These are phyloP conservation scores for Salix arbutifolia DNA, from an alignment of 345 rosid species.

Conservation along the genomic window DNA sequence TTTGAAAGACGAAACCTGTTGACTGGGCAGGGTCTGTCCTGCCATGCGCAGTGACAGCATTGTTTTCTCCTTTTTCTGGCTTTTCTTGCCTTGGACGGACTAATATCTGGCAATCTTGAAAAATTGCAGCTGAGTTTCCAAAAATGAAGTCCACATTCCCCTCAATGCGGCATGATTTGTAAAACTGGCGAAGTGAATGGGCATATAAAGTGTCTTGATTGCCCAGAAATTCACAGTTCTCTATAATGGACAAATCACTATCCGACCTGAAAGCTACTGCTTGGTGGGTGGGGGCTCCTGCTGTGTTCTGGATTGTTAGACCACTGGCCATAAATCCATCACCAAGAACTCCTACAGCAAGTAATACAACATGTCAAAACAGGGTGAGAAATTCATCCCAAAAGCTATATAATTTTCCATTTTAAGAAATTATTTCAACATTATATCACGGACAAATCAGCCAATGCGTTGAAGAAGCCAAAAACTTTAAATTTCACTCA, in stretches of 20 bases:
- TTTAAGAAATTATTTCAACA: not conserved
- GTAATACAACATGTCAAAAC: not conserved
- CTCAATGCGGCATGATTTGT: slow-evolving; percentile 68
- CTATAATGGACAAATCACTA: slow-evolving; percentile 65
- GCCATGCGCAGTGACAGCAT: slow-evolving; percentile 83
- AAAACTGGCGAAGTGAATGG: slow-evolving; percentile 81
- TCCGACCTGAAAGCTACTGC: slow-evolving; percentile 93
- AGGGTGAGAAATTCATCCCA: not conserved
- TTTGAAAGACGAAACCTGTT: slow-evolving; percentile 65
- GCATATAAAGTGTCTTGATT: slow-evolving; percentile 90
- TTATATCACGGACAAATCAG: not conserved
- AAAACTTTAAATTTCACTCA: not conserved
- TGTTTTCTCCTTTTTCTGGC: slow-evolving; percentile 75
- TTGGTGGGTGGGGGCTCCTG: slow-evolving; percentile 80
- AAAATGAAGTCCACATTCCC: slow-evolving; percentile 96
- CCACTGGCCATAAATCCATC: slow-evolving; percentile 97
- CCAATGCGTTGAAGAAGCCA: not conserved
- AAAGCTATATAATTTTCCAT: not conserved
- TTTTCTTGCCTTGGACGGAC: slow-evolving; percentile 58
- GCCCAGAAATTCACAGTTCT: slow-evolving; percentile 84
- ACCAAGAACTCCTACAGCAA: slow-evolving; percentile 62
- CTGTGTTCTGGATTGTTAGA: slow-evolving; percentile 73
- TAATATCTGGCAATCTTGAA: slow-evolving; percentile 61
- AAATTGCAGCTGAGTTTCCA: slow-evolving; percentile 76
- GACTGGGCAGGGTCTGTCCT: slow-evolving; percentile 78